These are phyloP conservation scores for Micractinium sp. DNA, from an alignment of 139 green algal genomes.

Conservation along the genomic window DNA sequence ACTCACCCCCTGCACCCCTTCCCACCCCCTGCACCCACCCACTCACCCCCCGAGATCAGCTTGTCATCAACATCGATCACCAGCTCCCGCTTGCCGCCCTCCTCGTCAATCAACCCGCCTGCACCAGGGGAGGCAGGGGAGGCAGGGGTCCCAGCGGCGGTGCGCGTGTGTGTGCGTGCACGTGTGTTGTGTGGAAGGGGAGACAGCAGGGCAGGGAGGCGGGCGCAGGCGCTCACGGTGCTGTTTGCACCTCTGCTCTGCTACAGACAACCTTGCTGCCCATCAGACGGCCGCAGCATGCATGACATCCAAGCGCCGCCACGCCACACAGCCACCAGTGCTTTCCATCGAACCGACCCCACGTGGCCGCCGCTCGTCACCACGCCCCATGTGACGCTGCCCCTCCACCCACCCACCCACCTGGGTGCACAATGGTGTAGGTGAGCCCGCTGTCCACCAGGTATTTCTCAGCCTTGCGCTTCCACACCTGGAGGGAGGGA, in stretches of 20 bases:
- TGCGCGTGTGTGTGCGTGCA: not conserved
- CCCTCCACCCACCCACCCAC: slow-evolving; percentile 57
- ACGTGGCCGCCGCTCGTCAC: not conserved
- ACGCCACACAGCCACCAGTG: too few species aligned
- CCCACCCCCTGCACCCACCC: not conserved
- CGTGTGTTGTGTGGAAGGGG: not conserved
- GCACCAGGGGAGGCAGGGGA: slow-evolving; percentile 56
- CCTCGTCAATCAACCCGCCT: slow-evolving; percentile 81
- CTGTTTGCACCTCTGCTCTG: too few species aligned
- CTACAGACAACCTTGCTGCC: too few species aligned
- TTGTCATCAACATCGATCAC: slow-evolving; percentile 83
- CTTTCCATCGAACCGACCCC: not conserved
- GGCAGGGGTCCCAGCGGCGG: too few species aligned
- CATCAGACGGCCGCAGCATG: too few species aligned
- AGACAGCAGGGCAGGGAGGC: not conserved
- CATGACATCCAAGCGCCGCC: too few species aligned
- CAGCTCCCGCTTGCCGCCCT: slow-evolving; percentile 72
- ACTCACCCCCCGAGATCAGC: slow-evolving; percentile 50
- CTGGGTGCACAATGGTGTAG: slow-evolving; percentile 80
- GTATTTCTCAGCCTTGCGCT: slow-evolving; percentile 89
- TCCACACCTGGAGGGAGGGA: slow-evolving; percentile 59
- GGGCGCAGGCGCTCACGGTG: too few species aligned
- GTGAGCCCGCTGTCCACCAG: slow-evolving; percentile 64
- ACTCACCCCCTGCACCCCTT: too few species aligned
- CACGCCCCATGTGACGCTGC: too few species aligned